phyloP scores from a whole-genome alignment of 2,329 filamentous ascomycete species.

The Didymosphaeria variabile region DNA sequence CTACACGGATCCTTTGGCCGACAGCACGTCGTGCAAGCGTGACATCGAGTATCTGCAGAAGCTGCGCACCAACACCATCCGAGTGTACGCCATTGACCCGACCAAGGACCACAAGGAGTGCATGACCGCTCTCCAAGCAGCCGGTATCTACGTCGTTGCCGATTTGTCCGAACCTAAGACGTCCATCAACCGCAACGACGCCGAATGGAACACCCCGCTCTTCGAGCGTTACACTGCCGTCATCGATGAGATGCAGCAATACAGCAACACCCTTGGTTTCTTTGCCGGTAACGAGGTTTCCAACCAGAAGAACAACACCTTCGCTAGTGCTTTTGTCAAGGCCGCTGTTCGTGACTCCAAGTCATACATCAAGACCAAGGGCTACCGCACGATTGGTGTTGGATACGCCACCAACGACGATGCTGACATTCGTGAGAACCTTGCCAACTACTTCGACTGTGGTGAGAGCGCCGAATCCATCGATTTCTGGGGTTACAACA shows the following conservation, averaged over 20 bases:
- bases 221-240: slow-evolving; percentile 85
- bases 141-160: slow-evolving; percentile 93
- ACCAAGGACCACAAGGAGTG: slow-evolving; percentile 79
- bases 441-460: slow-evolving; percentile 96
- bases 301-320: slow-evolving; percentile 87
- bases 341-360: slow-evolving; percentile 97
- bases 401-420: slow-evolving; percentile 98
- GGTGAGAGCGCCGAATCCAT: slow-evolving; percentile 71
- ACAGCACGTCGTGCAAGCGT: slow-evolving; percentile 75
- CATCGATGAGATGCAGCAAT: slow-evolving; percentile 80
- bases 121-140: slow-evolving; percentile 82
- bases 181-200: slow-evolving; percentile 85
- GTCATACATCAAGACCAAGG: slow-evolving; percentile 84
- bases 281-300: slow-evolving; percentile 98
- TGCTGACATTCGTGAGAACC: slow-evolving; percentile 77
- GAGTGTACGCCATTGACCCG: slow-evolving; percentile 92
- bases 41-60: slow-evolving; percentile 83
- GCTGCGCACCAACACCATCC: slow-evolving; percentile 89
- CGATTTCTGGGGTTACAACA: slow-evolving; percentile 99
- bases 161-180: slow-evolving; percentile 82
- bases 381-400: slow-evolving; percentile 82
- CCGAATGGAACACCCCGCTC: slow-evolving; percentile 80
- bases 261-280: slow-evolving; percentile 94
- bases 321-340: slow-evolving; percentile 94
- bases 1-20: slow-evolving; percentile 85